Conservation (phyloP, 805 yeast genomes). For the Danielia oregonensis region DNA sequence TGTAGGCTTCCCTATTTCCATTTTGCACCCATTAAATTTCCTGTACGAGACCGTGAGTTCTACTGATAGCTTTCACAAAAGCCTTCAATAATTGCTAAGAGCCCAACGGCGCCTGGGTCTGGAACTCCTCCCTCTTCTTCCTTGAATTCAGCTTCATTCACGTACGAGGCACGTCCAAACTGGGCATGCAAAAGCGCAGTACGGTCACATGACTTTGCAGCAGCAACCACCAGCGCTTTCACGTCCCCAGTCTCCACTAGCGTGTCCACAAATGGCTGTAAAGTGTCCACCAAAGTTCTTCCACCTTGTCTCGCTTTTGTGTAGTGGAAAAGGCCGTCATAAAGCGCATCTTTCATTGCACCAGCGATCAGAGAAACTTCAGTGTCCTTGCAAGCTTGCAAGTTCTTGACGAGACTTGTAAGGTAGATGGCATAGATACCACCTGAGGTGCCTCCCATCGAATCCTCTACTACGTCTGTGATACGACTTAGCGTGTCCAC, state of each 20-base stretch:
- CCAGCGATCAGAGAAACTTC: slow-evolving; percentile 35
- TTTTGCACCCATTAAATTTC: slow-evolving; percentile 14
- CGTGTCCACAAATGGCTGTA: slow-evolving; percentile 78
- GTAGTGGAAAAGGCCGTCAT: slow-evolving; percentile 71
- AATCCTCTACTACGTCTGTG: slow-evolving; percentile 79
- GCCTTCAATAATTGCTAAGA: slow-evolving; percentile 57
- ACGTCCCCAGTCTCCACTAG: slow-evolving; percentile 52
- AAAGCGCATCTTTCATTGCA: slow-evolving; percentile 56
- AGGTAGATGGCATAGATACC: slow-evolving; percentile 85
- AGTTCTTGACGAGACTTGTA: slow-evolving; percentile 62
- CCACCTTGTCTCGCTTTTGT: slow-evolving; percentile 89
- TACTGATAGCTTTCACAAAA: slow-evolving; percentile 15
- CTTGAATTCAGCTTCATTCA: slow-evolving; percentile 55
- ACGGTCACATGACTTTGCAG: slow-evolving; percentile 68
- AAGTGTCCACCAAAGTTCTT: slow-evolving; percentile 82
- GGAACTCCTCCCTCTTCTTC: slow-evolving; percentile 70
- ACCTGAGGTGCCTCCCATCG: slow-evolving; percentile 98
- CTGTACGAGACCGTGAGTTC: not conserved
- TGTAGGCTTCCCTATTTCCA: too few relatives aligned
- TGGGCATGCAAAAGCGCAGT: slow-evolving; percentile 77
- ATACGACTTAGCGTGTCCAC: slow-evolving; percentile 62
- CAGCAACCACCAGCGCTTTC: slow-evolving; percentile 60
- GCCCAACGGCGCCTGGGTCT: slow-evolving; percentile 94
- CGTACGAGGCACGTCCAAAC: slow-evolving; percentile 93
- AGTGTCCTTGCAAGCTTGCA: slow-evolving; percentile 36